Percentiles rank a stretch among this genome's conserved stretches.
Conservation (phyloP, 1,284 basidiomycete genomes). For the Fomitopsis betulina region DNA sequence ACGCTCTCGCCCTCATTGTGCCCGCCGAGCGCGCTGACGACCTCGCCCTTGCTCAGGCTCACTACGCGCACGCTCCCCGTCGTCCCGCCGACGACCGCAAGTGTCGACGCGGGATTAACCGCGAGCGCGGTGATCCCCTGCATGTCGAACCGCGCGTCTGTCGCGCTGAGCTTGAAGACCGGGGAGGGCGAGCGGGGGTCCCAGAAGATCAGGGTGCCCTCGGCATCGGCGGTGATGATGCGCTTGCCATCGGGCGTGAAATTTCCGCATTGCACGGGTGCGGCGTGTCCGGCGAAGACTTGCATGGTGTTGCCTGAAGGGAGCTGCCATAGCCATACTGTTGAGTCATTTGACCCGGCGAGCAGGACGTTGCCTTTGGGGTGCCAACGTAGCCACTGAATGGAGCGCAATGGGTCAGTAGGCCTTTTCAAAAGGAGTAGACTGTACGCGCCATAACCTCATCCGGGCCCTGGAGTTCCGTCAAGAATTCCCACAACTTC, state of each 20-base stretch:
- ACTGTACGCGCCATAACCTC: constrained; percentile 81
- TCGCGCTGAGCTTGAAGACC: constrained; percentile 72
- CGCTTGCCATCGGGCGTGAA: constrained; percentile 94
- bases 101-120: constrained; percentile 78
- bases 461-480: constrained; percentile 89
- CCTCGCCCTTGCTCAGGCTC: constrained; percentile 82
- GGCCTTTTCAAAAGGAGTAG: not conserved
- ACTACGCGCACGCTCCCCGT: constrained; percentile 83
- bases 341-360: constrained; percentile 91
- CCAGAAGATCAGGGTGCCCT: constrained; percentile 88
- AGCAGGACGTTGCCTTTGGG: constrained; percentile 88
- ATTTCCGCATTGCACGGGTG: constrained; percentile 81
- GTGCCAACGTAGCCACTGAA: constrained; percentile 93
- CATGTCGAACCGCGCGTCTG: constrained; percentile 74
- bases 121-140: constrained; percentile 85
- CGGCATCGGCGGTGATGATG: constrained; percentile 84
- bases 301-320: constrained; percentile 94
- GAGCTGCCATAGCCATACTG: constrained; percentile 98
- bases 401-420: not conserved
- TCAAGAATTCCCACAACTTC: constrained; percentile 88
- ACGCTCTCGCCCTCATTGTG: constrained; percentile 89
- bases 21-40: constrained; percentile 77
- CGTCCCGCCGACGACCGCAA: constrained; percentile 87
- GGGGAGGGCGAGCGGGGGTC: constrained; percentile 81
- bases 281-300: constrained; percentile 90